Evolutionary conservation across 1,284 basidiomycete genomes (phyloP).

Genomic region (Phenoliferia sp.): DNA sequence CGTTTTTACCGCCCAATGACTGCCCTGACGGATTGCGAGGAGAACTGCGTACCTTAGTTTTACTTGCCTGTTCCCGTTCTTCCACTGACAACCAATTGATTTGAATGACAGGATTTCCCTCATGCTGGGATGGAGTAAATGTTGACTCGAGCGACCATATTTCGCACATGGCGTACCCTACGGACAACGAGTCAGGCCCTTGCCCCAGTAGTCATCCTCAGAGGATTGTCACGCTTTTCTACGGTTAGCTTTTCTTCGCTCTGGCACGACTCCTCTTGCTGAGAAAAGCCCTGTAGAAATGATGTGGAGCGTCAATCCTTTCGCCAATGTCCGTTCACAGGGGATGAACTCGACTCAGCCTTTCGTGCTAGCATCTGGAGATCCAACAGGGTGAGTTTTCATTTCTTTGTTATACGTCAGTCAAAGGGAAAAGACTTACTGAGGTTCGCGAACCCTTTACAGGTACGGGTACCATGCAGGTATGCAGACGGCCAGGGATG

Average conservation of each 20-base stretch:
- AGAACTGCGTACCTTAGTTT: no score
- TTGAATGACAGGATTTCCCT: no score
- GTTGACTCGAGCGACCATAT: conserved; percentile 37
- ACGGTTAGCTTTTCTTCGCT: conserved; percentile 36
- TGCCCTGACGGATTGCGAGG: no score
- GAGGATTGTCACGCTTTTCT: conserved; percentile 50
- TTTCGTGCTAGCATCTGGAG: conserved; percentile 48
- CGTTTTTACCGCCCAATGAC: no score
- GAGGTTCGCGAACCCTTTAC: background rate
- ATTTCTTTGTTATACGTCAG: background rate
- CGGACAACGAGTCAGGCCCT: conserved; percentile 47
- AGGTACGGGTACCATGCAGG: background rate
- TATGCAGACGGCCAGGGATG: background rate
- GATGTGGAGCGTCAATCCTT: background rate
- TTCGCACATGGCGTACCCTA: conserved; percentile 44
- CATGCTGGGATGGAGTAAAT: conserved; percentile 46
- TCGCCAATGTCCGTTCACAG: conserved; percentile 40
- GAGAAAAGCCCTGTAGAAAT: no score
- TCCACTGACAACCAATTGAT: no score
- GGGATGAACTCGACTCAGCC: conserved; percentile 44
- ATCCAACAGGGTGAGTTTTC: background rate
- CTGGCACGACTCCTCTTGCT: no score
- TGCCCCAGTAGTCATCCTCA: conserved; percentile 51
- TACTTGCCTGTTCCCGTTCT: no score
- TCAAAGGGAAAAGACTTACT: background rate